phyloP scores from a whole-genome alignment of 2,329 filamentous ascomycete species.

The Orbilia brochopaga region DNA sequence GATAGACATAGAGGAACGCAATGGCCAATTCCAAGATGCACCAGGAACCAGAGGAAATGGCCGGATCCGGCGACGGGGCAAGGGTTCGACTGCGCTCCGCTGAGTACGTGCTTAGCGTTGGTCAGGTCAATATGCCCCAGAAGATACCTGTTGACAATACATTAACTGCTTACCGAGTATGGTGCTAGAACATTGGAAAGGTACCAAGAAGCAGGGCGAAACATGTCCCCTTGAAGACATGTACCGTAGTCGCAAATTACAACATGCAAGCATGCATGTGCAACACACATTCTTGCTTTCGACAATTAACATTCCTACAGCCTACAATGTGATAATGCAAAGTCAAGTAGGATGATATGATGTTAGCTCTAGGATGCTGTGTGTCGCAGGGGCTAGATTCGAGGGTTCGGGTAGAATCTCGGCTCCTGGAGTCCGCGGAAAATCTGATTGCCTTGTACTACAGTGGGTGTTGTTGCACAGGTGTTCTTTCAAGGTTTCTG shows the following conservation, averaged over 20 bases:
- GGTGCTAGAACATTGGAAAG: no score
- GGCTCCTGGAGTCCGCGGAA: background rate
- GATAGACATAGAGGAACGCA: constrained; percentile 16
- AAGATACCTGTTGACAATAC: no score
- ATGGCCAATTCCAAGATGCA: constrained; percentile 2
- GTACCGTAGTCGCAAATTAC: background rate
- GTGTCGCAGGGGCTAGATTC: background rate
- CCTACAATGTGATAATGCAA: background rate
- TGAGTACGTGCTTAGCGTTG: constrained; percentile 13
- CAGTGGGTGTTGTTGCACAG: background rate
- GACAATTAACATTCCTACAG: no score
- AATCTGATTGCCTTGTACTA: background rate
- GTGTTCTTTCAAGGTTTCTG: background rate
- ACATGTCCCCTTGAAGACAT: no score
- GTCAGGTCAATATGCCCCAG: no score
- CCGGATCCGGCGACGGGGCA: constrained; percentile 45
- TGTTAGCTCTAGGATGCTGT: background rate
- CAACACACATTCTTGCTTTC: background rate
- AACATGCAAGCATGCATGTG: background rate
- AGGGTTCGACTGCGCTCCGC: constrained; percentile 22
- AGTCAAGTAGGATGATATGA: background rate
- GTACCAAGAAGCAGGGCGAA: no score
- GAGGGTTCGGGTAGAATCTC: background rate
- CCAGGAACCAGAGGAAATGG: constrained; percentile 34
- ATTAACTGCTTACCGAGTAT: no score